Conservation (phyloP, 441 rosid species). For the Biscutella laevigata region DNA sequence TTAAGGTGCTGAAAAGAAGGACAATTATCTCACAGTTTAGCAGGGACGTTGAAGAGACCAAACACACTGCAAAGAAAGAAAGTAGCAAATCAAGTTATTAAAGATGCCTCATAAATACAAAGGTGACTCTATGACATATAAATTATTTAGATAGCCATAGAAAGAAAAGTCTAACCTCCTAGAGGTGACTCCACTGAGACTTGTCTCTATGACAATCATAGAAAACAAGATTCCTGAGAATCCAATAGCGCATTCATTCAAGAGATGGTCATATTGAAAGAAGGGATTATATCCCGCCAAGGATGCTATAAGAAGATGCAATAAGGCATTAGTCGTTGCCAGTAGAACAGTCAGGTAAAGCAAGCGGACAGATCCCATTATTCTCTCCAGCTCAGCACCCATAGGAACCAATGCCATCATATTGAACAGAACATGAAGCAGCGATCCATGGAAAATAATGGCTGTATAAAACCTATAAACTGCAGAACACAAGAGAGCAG, state of each 20-base stretch:
- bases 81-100: background rate
- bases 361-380: constrained; percentile 88
- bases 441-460: constrained; percentile 72
- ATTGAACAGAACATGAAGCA: constrained; percentile 87
- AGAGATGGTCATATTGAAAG: constrained; percentile 26
- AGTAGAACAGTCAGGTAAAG: constrained; percentile 57
- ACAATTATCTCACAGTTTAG: constrained; percentile 56
- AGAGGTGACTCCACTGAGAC: constrained; percentile 77
- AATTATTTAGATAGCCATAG: background rate
- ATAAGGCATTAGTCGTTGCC: constrained; percentile 73
- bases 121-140: too few species aligned
- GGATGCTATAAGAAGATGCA: constrained; percentile 68
- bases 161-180: constrained; percentile 59
- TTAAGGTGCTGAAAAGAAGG: background rate
- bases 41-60: constrained; percentile 93
- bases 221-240: constrained; percentile 89
- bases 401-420: constrained; percentile 93
- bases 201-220: constrained; percentile 86
- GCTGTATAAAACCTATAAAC: constrained; percentile 85
- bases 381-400: constrained; percentile 92
- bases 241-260: constrained; percentile 84
- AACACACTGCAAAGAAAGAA: constrained; percentile 61
- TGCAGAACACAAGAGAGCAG: constrained; percentile 27
- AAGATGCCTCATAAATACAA: background rate
- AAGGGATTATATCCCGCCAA: constrained; percentile 62